Evolutionary conservation across 2,329 filamentous ascomycete species (phyloP).

Genomic region (Westerdykella aurantiaca): DNA sequence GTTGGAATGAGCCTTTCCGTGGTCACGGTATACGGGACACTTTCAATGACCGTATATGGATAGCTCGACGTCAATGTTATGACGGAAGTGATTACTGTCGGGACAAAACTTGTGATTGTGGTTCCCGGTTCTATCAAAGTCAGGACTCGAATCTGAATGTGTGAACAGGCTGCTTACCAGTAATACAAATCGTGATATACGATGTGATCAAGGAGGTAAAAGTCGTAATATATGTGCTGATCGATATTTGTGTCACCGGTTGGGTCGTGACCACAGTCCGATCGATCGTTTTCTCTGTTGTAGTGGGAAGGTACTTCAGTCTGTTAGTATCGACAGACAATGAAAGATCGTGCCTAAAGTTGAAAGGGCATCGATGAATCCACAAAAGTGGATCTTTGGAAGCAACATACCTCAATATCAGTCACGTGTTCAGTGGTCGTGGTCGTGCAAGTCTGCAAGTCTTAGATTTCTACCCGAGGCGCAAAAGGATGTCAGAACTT

Average conservation of each 20-base stretch:
- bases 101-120: conserved; percentile 7
- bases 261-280: neutral
- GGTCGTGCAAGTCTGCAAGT: no score
- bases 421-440: conserved; percentile 1
- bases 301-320: neutral
- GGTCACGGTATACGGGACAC: neutral
- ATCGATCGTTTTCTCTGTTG: neutral
- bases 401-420: neutral
- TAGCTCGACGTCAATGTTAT: neutral
- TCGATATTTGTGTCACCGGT: neutral
- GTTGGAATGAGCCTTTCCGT: neutral
- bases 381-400: no score
- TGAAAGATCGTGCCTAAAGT: no score
- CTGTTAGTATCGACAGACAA: no score
- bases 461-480: no score
- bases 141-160: neutral
- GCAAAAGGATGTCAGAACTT: no score
- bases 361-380: no score
- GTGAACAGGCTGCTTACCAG: conserved; percentile 2
- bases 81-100: neutral
- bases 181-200: conserved; percentile 9
- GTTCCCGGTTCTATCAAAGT: conserved; percentile 2
- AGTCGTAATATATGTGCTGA: conserved; percentile 11
- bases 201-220: conserved; percentile 17
- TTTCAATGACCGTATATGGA: neutral